Evolutionary conservation across 345 rosid species (phyloP).

Genomic region (Heritiera littoralis): DNA sequence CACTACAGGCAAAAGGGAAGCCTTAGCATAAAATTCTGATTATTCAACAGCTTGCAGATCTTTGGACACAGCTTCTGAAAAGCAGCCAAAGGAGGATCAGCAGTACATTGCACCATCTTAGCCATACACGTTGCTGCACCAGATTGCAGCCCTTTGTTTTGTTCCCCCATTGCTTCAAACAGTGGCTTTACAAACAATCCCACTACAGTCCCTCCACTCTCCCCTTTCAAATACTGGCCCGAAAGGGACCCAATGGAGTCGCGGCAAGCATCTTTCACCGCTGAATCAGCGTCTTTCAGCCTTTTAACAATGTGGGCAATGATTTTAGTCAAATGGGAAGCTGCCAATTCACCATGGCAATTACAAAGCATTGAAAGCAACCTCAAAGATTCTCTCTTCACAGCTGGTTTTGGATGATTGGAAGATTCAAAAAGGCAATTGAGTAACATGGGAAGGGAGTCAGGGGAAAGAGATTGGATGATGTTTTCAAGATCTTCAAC

Average conservation of each 20-base stretch:
- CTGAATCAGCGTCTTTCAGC: conserved; percentile 84
- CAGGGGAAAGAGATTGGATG: conserved; percentile 65
- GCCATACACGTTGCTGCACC: conserved; percentile 94
- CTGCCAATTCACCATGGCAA: conserved; percentile 61
- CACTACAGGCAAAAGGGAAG: conserved; percentile 78
- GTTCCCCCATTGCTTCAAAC: conserved; percentile 98
- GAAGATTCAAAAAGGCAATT: conserved; percentile 87
- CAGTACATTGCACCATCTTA: conserved; percentile 80
- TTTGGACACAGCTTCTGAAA: conserved; percentile 88
- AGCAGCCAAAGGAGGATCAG: conserved; percentile 53
- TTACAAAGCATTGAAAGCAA: conserved; percentile 63
- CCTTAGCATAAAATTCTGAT: conserved; percentile 78
- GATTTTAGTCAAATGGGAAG: conserved; percentile 71
- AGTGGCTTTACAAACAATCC: conserved; percentile 83
- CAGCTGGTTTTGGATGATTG: conserved; percentile 82
- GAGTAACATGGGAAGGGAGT: conserved; percentile 80
- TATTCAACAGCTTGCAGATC: conserved; percentile 86
- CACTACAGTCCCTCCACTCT: conserved; percentile 45
- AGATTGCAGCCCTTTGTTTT: conserved; percentile 84
- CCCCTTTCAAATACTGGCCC: conserved; percentile 62
- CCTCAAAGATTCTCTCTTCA: conserved; percentile 80
- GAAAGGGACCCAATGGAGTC: conserved; percentile 83
- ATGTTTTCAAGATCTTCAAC: conserved; percentile 83
- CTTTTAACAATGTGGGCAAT: conserved; percentile 71
- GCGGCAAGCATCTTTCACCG: conserved; percentile 89